phyloP scores from a whole-genome alignment of 176 grass and related monocot genomes.

The Aegilops sharonensis region DNA sequence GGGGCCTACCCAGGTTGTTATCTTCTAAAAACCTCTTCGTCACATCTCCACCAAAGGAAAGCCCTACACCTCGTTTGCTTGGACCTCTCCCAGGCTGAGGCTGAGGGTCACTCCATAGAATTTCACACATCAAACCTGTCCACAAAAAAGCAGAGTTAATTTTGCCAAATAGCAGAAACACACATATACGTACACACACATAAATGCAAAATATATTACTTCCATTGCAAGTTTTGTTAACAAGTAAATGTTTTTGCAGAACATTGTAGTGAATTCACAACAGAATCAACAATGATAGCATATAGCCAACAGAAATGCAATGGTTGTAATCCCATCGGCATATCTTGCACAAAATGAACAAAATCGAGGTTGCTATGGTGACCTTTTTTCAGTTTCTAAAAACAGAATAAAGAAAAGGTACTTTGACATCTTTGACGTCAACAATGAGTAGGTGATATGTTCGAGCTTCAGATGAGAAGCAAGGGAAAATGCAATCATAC shows the following conservation, averaged over 20 bases:
- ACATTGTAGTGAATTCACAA: background rate
- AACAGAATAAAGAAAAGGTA: background rate
- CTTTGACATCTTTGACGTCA: background rate
- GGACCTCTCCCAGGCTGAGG: constrained; percentile 83
- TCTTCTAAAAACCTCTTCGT: constrained; percentile 69
- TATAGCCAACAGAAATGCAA: background rate
- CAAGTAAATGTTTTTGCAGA: background rate
- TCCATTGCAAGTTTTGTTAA: background rate
- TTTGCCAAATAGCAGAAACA: background rate
- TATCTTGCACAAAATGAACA: background rate
- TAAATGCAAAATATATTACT: background rate
- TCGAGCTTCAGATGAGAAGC: background rate
- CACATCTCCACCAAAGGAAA: constrained; percentile 87
- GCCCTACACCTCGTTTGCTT: constrained; percentile 82
- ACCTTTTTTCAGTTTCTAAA: background rate
- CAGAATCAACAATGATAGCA: background rate
- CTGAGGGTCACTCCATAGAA: constrained; percentile 90
- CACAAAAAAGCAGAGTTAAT: constrained; percentile 3
- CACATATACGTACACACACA: background rate
- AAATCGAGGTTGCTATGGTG: background rate
- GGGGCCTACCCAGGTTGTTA: constrained; percentile 56
- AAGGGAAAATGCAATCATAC: background rate
- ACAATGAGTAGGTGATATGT: background rate
- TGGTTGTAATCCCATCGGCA: background rate
- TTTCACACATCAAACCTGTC: constrained; percentile 80